phyloP scores from a whole-genome alignment of 2,329 filamentous ascomycete genomes.

The Scytalidium sp. region DNA sequence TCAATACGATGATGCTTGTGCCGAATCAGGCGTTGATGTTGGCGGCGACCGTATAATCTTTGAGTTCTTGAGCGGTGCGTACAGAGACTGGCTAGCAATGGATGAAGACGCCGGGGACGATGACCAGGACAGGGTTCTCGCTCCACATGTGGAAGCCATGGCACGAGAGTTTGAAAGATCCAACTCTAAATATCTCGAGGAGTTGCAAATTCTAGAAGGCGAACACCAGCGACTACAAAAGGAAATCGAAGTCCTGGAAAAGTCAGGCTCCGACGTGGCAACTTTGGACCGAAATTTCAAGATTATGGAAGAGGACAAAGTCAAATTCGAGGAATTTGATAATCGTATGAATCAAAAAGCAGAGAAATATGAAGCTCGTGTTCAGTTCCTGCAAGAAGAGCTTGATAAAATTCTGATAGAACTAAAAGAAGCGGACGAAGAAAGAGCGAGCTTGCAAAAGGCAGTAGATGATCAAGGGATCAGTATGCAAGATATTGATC shows the following conservation, averaged over 20 bases:
- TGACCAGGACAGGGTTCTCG: constrained; percentile 73
- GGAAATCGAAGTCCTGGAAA: constrained; percentile 87
- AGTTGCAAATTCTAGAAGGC: constrained; percentile 80
- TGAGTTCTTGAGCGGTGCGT: constrained; percentile 84
- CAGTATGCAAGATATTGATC: constrained; percentile 97
- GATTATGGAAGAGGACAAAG: constrained; percentile 89
- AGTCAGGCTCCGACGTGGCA: constrained; percentile 77
- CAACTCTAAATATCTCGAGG: constrained; percentile 80
- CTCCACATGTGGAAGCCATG: constrained; percentile 86
- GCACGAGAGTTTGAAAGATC: constrained; percentile 79
- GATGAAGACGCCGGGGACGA: constrained; percentile 86
- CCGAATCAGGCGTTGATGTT: constrained; percentile 84
- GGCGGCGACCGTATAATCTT: constrained; percentile 91
- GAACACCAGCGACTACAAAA: constrained; percentile 78
- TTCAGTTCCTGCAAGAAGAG: constrained; percentile 80
- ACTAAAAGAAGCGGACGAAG: constrained; percentile 75
- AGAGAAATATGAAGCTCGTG: constrained; percentile 82
- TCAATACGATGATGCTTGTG: constrained; percentile 85
- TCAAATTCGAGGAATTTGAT: constrained; percentile 96
- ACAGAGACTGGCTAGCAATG: constrained; percentile 90
- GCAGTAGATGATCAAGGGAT: constrained; percentile 91
- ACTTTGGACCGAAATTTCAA: constrained; percentile 87
- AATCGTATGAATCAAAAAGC: constrained; percentile 77
- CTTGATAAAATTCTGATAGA: constrained; percentile 76
- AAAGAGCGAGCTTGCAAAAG: constrained; percentile 75